These are phyloP conservation scores for Vaccinium vitisidaea DNA, from an alignment of 148 eudicot species.

Conservation along the genomic window DNA sequence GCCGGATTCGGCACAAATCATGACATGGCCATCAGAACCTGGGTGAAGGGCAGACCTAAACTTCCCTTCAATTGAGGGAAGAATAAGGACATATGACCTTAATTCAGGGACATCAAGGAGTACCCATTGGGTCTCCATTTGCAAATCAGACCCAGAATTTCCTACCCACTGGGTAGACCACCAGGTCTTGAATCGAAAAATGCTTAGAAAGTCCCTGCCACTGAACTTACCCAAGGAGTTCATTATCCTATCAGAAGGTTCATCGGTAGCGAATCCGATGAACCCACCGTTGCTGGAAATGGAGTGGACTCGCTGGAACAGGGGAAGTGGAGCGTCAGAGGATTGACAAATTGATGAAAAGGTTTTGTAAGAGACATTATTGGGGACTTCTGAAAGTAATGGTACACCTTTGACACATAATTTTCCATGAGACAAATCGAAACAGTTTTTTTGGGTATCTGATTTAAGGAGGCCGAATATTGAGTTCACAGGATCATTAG, in stretches of 20 bases:
- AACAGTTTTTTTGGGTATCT: conserved; percentile 24
- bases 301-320: conserved; percentile 43
- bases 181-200: conserved; percentile 75
- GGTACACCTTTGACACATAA: conserved; percentile 39
- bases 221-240: conserved; percentile 56
- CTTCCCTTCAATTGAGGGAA: conserved; percentile 51
- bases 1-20: conserved; percentile 59
- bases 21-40: conserved; percentile 42
- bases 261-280: conserved; percentile 49
- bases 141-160: conserved; percentile 52
- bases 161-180: conserved; percentile 85
- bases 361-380: conserved; percentile 41
- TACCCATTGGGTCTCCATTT: conserved; percentile 70
- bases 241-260: conserved; percentile 35
- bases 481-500: conserved; percentile 41
- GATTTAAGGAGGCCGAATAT: conserved; percentile 15
- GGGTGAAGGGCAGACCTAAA: conserved; percentile 64
- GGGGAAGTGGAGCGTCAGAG: conserved; percentile 43
- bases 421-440: conserved; percentile 44
- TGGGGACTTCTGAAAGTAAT: conserved; percentile 51
- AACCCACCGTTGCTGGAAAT: conserved; percentile 49
- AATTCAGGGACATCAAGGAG: conserved; percentile 58
- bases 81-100: conserved; percentile 43
- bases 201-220: conserved; percentile 52
- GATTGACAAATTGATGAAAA: conserved; percentile 47